phyloP scores from a whole-genome alignment of 2,329 filamentous ascomycete genomes.

The Septoria petroselini region DNA sequence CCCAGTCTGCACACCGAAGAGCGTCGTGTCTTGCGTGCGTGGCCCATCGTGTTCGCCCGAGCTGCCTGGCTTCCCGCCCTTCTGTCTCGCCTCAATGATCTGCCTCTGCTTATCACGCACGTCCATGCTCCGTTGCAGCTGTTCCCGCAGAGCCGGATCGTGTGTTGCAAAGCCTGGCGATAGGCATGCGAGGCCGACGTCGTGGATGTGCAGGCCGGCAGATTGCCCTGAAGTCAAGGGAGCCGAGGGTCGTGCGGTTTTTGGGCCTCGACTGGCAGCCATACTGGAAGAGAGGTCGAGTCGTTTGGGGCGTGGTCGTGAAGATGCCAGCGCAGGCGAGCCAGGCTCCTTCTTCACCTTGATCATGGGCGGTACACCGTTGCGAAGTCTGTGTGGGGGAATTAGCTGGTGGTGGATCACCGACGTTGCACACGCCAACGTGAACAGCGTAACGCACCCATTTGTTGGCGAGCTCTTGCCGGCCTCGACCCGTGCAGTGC shows the following conservation, averaged over 20 bases:
- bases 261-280: constrained; percentile 42
- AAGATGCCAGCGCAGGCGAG: constrained; percentile 73
- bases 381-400: constrained; percentile 51
- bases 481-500: constrained; percentile 27
- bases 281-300: constrained; percentile 66
- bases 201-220: constrained; percentile 73
- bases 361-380: constrained; percentile 66
- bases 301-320: constrained; percentile 71
- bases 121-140: constrained; percentile 88
- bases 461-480: constrained; percentile 55
- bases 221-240: constrained; percentile 72
- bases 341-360: constrained; percentile 94
- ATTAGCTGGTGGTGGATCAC: constrained; percentile 25
- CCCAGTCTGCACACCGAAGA: constrained; percentile 43
- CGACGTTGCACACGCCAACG: constrained; percentile 22
- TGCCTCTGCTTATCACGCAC: constrained; percentile 91
- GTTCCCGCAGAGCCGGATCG: constrained; percentile 93
- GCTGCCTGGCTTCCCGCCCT: constrained; percentile 64
- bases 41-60: constrained; percentile 35
- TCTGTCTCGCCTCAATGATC: constrained; percentile 91
- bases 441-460: constrained; percentile 39
- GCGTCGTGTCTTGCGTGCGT: constrained; percentile 40
- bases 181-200: constrained; percentile 88
- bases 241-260: constrained; percentile 59
- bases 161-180: constrained; percentile 95